phyloP scores from a whole-genome alignment of 2,329 filamentous ascomycete species.

The Metarhizium sp. region DNA sequence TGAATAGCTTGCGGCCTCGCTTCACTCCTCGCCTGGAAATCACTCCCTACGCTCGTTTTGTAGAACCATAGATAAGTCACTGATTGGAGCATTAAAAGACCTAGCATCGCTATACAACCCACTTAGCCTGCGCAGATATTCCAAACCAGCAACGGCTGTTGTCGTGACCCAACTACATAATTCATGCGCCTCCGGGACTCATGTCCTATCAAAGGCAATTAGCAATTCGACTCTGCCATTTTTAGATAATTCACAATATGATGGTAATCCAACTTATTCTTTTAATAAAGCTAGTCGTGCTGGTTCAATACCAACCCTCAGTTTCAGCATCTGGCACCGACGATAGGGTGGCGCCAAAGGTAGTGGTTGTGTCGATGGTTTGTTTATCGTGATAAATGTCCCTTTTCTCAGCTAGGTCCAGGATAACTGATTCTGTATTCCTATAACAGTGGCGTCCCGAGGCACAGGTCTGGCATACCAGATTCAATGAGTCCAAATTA shows the following conservation, averaged over 20 bases:
- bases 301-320: background rate
- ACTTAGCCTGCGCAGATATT: background rate
- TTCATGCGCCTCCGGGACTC: background rate
- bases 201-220: background rate
- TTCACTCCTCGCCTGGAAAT: background rate
- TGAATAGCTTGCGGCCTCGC: background rate
- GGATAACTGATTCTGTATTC: background rate
- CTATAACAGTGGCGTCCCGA: conserved; percentile 49
- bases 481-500: conserved; percentile 32
- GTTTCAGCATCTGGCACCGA: background rate
- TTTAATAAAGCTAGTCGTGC: background rate
- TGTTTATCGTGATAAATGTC: conserved; percentile 7
- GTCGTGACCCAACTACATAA: too few relatives aligned
- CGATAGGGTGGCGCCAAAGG: conserved; percentile 1
- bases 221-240: background rate
- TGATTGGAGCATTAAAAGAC: background rate
- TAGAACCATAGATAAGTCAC: background rate
- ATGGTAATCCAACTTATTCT: background rate
- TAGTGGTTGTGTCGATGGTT: conserved; percentile 49
- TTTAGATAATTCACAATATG: background rate
- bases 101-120: background rate
- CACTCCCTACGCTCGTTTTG: background rate
- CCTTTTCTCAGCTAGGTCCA: background rate
- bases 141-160: background rate
- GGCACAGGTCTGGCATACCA: conserved; percentile 50